phyloP scores from a whole-genome alignment of 164 flowering plant genomes.

The Umbilicus rupestris region DNA sequence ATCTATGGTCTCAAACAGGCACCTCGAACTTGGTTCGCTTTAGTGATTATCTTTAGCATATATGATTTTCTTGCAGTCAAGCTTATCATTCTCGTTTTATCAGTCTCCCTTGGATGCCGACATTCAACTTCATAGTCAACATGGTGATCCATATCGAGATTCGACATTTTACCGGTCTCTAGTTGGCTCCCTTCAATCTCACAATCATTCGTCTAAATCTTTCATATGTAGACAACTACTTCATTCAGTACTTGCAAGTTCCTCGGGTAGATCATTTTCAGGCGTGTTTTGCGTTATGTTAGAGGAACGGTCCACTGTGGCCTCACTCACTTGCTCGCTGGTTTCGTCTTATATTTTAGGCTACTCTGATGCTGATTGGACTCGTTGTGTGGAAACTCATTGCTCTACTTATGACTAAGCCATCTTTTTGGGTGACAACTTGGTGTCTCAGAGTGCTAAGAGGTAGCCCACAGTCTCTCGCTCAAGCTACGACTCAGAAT shows the following conservation, averaged over 20 bases:
- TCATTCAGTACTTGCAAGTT: conserved; percentile 9
- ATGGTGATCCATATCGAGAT: no score
- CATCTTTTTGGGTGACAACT: not conserved
- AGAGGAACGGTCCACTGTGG: not conserved
- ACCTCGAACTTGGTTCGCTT: no score
- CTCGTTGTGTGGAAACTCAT: not conserved
- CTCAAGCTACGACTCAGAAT: conserved; percentile 4
- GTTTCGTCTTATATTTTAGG: not conserved
- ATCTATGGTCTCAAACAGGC: no score
- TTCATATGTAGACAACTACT: not conserved
- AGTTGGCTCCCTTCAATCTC: no score
- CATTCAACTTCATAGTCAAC: no score
- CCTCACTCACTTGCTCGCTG: not conserved
- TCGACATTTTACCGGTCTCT: no score
- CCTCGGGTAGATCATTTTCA: not conserved
- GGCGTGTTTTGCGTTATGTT: conserved; percentile 2
- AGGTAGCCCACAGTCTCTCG: conserved; percentile 3
- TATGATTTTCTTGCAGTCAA: no score
- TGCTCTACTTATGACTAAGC: conserved; percentile 1
- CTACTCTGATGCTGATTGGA: conserved; percentile 8
- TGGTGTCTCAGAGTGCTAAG: conserved; percentile 4
- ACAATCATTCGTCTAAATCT: conserved; percentile 14
- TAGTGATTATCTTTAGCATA: no score
- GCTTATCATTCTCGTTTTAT: no score
- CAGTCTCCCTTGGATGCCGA: no score